Base-by-base conservation (phyloP, 352 stramenopile species). In the Phytophthora tentaculata region DNA sequence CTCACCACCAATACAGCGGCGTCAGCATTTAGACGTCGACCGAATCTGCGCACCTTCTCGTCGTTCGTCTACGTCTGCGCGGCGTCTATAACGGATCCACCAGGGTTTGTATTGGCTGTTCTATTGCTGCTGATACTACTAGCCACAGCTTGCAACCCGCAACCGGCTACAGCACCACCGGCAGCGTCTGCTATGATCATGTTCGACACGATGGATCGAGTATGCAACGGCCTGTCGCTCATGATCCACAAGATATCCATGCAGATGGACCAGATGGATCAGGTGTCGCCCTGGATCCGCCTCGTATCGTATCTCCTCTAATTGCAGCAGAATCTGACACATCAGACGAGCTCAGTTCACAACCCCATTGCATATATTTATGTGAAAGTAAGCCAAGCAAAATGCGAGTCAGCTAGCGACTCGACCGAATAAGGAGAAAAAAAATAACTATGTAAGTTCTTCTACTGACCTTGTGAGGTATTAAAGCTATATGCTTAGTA, bases 51-150 rank as follows among this genome's bases (percentile, higher is more conserved):
- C 14, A 89, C 83, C 39, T 75, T 83, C 54, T 84, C 80, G 51
- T 93, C 85, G 16, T 88, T 93, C 35, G 70, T 89, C 16, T 93
- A 87, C 67, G 81, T 93, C 19, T 93, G 72, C 53, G 67, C 83
- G 19, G 85, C 85, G 24, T 90, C 81, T 4, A 61, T 94, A 17
- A 89, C 85, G 3, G 79, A 92, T 44, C 85, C 85, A 16, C 85
- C 85, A 3, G 85, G 85, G 23, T 94, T 92, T 51, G 76, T 91
- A 48, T 71, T 94, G n/a, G 85, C 85, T 0, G 78, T 91, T 41
- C 66, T 94, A 41, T 63, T 94, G 56, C 74, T 94, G 3, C 56
- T 91, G 45, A 75, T 80, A 10, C 74, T 94, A 19, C 17, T 90
- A 37, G 82, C 82, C 1, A 87, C 89, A 14, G 79, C 80, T 4